Evolutionary conservation across 208 protist genomes (phyloP), one percentile per base, ranked within the genome.

Genomic region (Leishmania turanica): DNA sequence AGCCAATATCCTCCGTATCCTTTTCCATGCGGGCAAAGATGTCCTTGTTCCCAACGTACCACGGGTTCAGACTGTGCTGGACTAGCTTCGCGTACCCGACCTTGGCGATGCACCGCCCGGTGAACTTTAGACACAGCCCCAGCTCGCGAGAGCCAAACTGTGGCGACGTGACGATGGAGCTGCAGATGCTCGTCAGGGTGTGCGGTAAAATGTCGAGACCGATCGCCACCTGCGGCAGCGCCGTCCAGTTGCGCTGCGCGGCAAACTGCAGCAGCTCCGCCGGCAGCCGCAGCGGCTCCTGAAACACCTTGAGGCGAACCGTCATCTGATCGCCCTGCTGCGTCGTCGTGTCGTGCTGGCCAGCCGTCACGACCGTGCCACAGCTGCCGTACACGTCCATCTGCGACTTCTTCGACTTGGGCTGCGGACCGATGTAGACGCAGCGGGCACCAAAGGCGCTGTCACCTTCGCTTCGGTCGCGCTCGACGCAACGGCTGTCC

Each of bases 141-240:
- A 98, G 71, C 84, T 98, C 92, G n/a, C 91, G 89, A 21, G 91
- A 93, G 77, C 95, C 95, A 77, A 90, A 96, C 85, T 94, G 89
- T 17, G 92, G 79, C 8, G 92, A 83, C 13, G 93, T 97, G 47
- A 88, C 87, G 21, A 97, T 81, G 53, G 90, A 93, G 77, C 95
- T 92, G 83, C 90, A 93, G 60, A 98, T 81, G 31, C 83, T 89
- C 34, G 87, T 87, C 37, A 98, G 77, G 6, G 90, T 90, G 70
- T 87, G 84, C 5, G 86, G 69, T 31, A 84, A 85, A 49, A 97
- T 84, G 66, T 86, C 81, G 21, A 97, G 58, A 40, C 87, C 58
- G 34, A 56, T 82, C 3, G 93, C 87, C n/a, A 92, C 88, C 71
- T 96, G 89, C 72, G 92, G 72, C 72, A 96, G 77, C 47, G 89